phyloP scores from a whole-genome alignment of 148 eudicot genomes.

The Arctostaphylos glauca region DNA sequence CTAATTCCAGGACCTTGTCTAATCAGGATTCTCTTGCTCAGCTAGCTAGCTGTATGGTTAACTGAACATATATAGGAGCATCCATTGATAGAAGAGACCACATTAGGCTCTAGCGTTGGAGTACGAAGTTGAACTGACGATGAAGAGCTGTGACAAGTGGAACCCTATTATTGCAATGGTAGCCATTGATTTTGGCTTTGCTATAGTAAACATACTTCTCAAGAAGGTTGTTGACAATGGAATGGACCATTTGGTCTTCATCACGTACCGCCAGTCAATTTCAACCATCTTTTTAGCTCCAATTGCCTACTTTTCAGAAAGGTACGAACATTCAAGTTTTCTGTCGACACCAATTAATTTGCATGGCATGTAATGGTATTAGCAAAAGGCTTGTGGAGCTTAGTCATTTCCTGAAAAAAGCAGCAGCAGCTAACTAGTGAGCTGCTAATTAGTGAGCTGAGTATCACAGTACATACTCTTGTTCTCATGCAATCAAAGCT shows the following conservation, averaged over 20 bases:
- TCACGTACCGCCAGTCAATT: slow-evolving; percentile 39
- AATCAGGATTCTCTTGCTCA: neutral
- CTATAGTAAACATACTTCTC: slow-evolving; percentile 32
- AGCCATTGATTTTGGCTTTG: slow-evolving; percentile 28
- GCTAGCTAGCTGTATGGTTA: neutral
- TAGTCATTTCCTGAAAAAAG: neutral
- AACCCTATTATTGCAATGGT: slow-evolving; percentile 35
- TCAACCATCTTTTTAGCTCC: slow-evolving; percentile 39
- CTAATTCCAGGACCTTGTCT: slow-evolving; percentile 10
- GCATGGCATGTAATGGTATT: neutral
- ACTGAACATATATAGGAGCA: neutral
- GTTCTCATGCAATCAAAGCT: neutral
- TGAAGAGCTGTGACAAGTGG: slow-evolving; percentile 35
- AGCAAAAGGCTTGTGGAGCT: neutral
- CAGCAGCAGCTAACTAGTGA: neutral
- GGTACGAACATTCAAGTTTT: slow-evolving; percentile 11
- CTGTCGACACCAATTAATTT: neutral
- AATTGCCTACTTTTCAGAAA: slow-evolving; percentile 29
- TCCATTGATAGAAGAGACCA: neutral
- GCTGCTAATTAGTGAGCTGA: neutral
- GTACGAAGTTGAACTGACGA: neutral
- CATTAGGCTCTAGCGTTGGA: neutral
- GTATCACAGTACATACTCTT: neutral
- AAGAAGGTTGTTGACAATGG: slow-evolving; percentile 33
- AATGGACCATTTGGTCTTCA: slow-evolving; percentile 39